These are phyloP conservation scores for Debaryomycetaceae sp. DNA, from an alignment of 1,139 yeast species.

Conservation along the genomic window DNA sequence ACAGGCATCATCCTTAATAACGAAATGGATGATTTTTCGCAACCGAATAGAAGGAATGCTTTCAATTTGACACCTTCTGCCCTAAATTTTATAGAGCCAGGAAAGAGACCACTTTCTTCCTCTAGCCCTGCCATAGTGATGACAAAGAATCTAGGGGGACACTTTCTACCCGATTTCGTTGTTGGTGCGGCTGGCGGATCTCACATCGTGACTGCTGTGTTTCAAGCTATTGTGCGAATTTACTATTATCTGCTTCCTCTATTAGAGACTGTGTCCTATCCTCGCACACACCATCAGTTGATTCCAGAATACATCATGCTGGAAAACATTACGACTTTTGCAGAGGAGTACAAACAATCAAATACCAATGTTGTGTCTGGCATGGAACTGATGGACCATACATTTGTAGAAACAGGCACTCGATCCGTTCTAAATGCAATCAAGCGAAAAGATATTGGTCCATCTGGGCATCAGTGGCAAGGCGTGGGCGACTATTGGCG, in stretches of 20 bases:
- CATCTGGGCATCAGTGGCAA: conserved; percentile 16
- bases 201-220: conserved; percentile 76
- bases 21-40: conserved; percentile 95
- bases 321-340: conserved; percentile 45
- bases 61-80: conserved; percentile 79
- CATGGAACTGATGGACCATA: conserved; percentile 25
- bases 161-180: conserved; percentile 54
- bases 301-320: conserved; percentile 66
- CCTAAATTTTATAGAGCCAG: conserved; percentile 72
- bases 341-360: conserved; percentile 16
- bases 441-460: conserved; percentile 12
- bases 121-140: conserved; percentile 72
- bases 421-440: conserved; percentile 45
- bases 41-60: conserved; percentile 65
- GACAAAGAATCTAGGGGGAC: conserved; percentile 26
- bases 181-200: conserved; percentile 97
- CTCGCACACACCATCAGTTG: conserved; percentile 86
- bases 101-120: conserved; percentile 81
- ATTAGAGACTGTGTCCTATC: conserved; percentile 69
- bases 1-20: conserved; percentile 86
- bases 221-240: conserved; percentile 72
- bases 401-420: conserved; percentile 31
- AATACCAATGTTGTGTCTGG: conserved; percentile 6
- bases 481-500: conserved; percentile 49
- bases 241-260: conserved; percentile 56